Evolutionary conservation across 139 green algal species (phyloP).

Genomic region (Dunaliella primolecta): DNA sequence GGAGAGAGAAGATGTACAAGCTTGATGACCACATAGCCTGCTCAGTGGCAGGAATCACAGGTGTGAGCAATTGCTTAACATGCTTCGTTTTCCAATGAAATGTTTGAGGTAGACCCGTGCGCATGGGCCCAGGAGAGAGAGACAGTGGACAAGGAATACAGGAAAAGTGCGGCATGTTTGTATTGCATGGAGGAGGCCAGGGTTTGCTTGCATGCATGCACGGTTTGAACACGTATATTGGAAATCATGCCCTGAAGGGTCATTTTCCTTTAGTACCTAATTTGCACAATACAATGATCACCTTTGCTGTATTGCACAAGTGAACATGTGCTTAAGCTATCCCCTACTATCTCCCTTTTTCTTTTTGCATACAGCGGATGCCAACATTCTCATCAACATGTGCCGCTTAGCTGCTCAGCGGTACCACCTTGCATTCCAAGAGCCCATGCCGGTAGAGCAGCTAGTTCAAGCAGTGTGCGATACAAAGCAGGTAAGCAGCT

Average conservation of each 20-base stretch:
- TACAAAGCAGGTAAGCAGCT: slow-evolving; percentile 80
- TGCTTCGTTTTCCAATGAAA: background rate
- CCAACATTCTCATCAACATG: slow-evolving; percentile 98
- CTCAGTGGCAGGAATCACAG: slow-evolving; percentile 94
- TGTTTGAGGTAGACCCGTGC: too few relatives aligned
- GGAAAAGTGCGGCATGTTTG: too few relatives aligned
- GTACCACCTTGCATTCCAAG: slow-evolving; percentile 88
- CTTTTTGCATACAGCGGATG: slow-evolving; percentile 92
- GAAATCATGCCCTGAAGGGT: too few relatives aligned
- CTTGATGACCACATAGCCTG: slow-evolving; percentile 95
- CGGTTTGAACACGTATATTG: background rate
- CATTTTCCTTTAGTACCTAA: too few relatives aligned
- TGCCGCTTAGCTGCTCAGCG: slow-evolving; percentile 81
- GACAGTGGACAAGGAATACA: too few relatives aligned
- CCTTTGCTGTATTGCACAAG: too few relatives aligned
- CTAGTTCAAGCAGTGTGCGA: slow-evolving; percentile 93
- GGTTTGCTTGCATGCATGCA: background rate
- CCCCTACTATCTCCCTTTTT: too few relatives aligned
- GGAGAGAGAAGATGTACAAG: slow-evolving; percentile 98
- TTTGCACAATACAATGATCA: too few relatives aligned
- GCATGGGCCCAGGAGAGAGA: too few relatives aligned
- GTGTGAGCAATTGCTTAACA: slow-evolving; percentile 26
- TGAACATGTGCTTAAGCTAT: too few relatives aligned
- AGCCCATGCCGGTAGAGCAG: slow-evolving; percentile 97
- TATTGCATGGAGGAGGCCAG: too few relatives aligned